Evolutionary conservation across 179 eudicot genomes (phyloP).

Genomic region (Spinacia oleracea): DNA sequence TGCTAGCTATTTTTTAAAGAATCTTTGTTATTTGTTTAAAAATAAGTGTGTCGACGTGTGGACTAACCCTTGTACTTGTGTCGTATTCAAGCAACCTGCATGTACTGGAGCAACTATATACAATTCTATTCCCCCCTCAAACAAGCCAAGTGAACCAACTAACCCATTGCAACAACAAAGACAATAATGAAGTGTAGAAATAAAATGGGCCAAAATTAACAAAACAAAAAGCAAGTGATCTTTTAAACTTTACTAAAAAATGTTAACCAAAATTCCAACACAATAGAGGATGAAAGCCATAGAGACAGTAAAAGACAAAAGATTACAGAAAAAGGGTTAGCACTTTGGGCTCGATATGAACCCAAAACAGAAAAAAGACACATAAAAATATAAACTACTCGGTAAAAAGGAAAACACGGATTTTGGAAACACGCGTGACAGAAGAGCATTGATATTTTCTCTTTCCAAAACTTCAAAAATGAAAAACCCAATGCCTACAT

Average conservation of each 20-base stretch:
- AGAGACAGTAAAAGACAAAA: slow-evolving; percentile 2
- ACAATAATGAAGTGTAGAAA: slow-evolving; percentile 8
- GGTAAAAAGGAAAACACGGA: background rate
- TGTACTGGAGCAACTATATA: no score
- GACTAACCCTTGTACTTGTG: no score
- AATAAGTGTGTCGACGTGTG: no score
- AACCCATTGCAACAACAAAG: no score
- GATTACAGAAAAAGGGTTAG: background rate
- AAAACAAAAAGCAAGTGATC: background rate
- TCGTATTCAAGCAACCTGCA: no score
- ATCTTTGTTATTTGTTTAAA: no score
- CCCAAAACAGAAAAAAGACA: background rate
- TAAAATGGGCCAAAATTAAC: slow-evolving; percentile 19
- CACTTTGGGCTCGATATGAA: background rate
- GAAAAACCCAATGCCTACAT: slow-evolving; percentile 33
- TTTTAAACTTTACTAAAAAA: background rate
- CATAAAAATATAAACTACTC: background rate
- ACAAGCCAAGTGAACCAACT: no score
- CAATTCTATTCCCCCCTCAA: no score
- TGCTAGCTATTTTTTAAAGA: no score
- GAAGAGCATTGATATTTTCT: slow-evolving; percentile 17
- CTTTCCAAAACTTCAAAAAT: slow-evolving; percentile 4
- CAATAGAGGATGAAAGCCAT: background rate
- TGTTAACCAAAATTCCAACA: slow-evolving; percentile 35
- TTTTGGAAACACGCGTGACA: slow-evolving; percentile 33